These are phyloP conservation scores for Fusarium decemcellulare DNA, from an alignment of 2,329 filamentous ascomycete genomes.

Conservation along the genomic window DNA sequence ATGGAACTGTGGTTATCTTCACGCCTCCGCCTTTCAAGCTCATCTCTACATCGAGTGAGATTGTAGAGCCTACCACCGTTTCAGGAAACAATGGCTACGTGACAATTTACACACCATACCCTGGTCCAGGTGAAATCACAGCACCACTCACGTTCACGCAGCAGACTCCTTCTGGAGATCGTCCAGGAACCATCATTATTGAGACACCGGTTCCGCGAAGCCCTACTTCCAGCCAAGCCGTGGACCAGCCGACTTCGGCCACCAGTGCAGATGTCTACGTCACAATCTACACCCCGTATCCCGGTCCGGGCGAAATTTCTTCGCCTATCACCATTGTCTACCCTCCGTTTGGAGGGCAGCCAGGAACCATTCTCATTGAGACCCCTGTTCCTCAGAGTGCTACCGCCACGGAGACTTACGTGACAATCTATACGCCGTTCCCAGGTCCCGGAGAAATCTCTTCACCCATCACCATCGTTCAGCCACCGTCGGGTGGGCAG, in stretches of 20 bases:
- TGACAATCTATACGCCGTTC: constrained; percentile 30
- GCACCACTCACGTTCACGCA: constrained; percentile 30
- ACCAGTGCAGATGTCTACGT: constrained; percentile 29
- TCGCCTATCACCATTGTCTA: constrained; percentile 23
- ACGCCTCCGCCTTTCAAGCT: constrained; percentile 17
- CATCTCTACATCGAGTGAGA: constrained; percentile 8
- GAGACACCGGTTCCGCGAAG: constrained; percentile 18
- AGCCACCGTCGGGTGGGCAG: constrained; percentile 15
- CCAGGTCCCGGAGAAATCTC: constrained; percentile 26
- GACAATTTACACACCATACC: constrained; percentile 31
- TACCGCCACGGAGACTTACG: constrained; percentile 19
- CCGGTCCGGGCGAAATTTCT: constrained; percentile 27
- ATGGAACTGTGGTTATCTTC: no score
- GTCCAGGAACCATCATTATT: constrained; percentile 30
- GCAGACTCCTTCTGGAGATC: constrained; percentile 18
- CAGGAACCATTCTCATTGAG: constrained; percentile 10
- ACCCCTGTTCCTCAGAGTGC: constrained; percentile 1
- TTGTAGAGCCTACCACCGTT: background rate
- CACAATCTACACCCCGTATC: constrained; percentile 28
- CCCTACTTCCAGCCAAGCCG: background rate
- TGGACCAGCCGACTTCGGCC: constrained; percentile 13
- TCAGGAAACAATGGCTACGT: constrained; percentile 29
- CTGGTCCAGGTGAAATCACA: constrained; percentile 32
- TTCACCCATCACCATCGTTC: constrained; percentile 29
- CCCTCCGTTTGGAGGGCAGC: constrained; percentile 10